A percentile compares a stretch with the other conserved stretches of the same genome.
Conservation (phyloP, 768 basidiomycete genomes). For the Boletus reticulatus region DNA sequence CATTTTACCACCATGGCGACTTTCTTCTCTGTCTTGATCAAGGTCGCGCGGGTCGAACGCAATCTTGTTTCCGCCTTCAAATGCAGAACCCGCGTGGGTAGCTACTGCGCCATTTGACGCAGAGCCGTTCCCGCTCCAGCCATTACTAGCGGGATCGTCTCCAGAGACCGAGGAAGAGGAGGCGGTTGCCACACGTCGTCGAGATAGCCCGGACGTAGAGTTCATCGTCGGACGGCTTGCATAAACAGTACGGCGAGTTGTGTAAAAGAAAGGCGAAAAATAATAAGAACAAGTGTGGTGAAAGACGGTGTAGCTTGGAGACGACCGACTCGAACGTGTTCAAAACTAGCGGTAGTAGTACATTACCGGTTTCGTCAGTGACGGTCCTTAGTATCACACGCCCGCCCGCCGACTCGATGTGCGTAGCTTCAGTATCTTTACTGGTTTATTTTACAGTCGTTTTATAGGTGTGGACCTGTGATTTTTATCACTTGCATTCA, state of each 20-base stretch:
- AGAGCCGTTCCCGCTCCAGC: slow-evolving; percentile 30
- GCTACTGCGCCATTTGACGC: slow-evolving; percentile 29
- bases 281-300: not conserved
- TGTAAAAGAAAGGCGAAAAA: slow-evolving; percentile 3
- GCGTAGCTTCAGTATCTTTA: not conserved
- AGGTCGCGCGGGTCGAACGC: slow-evolving; percentile 94
- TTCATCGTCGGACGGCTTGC: slow-evolving; percentile 39
- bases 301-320: slow-evolving; percentile 4
- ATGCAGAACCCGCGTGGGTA: slow-evolving; percentile 75
- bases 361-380: slow-evolving; percentile 4
- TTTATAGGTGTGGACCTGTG: not conserved
- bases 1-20: slow-evolving; percentile 64
- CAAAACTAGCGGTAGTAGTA: not conserved
- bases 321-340: slow-evolving; percentile 5
- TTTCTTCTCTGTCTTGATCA: slow-evolving; percentile 64
- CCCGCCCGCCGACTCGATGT: not conserved
- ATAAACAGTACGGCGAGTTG: slow-evolving; percentile 13
- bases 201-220: slow-evolving; percentile 52
- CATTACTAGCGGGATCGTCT: slow-evolving; percentile 36
- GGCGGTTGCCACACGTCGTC: slow-evolving; percentile 51
- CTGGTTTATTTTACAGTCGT: not conserved
- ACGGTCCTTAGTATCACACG: slow-evolving; percentile 13
- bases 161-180: slow-evolving; percentile 37
- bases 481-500: not conserved
- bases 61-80: slow-evolving; percentile 83